phyloP scores from a whole-genome alignment of 164 flowering plant genomes.

The Tinospora cordifolia region DNA sequence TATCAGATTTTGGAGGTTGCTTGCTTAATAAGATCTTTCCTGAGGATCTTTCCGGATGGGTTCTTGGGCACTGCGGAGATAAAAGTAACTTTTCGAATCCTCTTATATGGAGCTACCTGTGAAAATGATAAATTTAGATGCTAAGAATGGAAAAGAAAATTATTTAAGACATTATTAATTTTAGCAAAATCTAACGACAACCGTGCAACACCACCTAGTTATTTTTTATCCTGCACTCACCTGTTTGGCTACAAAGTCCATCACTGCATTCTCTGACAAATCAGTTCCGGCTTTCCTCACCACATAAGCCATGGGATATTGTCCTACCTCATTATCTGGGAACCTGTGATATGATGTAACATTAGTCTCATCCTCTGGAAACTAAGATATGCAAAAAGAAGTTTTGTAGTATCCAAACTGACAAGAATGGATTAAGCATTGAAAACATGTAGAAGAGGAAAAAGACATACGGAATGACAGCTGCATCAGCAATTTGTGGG shows the following conservation, averaged over 20 bases:
- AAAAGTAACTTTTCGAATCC: constrained; percentile 68
- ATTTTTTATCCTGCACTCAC: constrained; percentile 21
- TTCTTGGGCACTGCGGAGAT: constrained; percentile 67
- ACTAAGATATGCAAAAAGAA: background rate
- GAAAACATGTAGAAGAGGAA: background rate
- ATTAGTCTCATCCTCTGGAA: background rate
- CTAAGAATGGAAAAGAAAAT: background rate
- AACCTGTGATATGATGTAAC: constrained; percentile 33
- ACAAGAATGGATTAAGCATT: background rate
- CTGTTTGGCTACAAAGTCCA: constrained; percentile 72
- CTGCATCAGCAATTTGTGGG: constrained; percentile 69
- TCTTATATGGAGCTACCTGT: constrained; percentile 93
- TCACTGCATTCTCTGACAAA: constrained; percentile 41
- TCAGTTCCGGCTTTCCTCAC: constrained; percentile 56
- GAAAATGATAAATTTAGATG: background rate
- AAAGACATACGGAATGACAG: constrained; percentile 81
- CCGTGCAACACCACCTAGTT: background rate
- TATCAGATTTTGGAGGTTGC: constrained; percentile 61
- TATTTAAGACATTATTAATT: background rate
- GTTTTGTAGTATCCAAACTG: background rate
- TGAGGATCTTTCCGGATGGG: constrained; percentile 84
- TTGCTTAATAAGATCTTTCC: constrained; percentile 86
- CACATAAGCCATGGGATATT: constrained; percentile 86
- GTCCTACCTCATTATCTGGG: constrained; percentile 86
- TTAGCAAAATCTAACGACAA: background rate